Evolutionary conservation across 2,329 filamentous ascomycete species (phyloP), one percentile per base, ranked within the genome.

Genomic region (Colletotrichum melonis): DNA sequence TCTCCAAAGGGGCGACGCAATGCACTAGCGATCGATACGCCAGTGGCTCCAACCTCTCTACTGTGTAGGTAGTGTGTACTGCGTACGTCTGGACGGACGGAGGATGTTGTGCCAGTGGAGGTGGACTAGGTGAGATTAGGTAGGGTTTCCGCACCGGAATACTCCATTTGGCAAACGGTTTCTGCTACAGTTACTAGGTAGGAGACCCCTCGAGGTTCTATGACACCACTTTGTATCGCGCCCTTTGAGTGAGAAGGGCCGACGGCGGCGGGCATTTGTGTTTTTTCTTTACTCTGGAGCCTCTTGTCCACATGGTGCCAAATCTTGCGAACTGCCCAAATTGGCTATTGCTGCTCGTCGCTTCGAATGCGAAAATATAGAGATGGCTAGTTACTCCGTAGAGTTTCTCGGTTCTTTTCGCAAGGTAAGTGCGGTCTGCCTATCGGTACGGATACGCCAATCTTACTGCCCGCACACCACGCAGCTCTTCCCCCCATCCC

Each of bases 111-210:
- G 16, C 38, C 38, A 42, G 38, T 42, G 38, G 38, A 42, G 14
- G 38, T 22, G 30, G 32, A 56, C 49, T 38, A 56, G 30, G 22
- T 24, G 16, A n/a, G 12, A 38, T 56, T 65, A 19, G 42, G 62
- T 22, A 64, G 62, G 49, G 30, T 16, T 55, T 35, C 28, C 28
- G 62, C 19, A 26, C 22, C 60, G 60, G 49, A 32, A 55, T 64
- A 42, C 62, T 64, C 62, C 22, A 35, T 56, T 64, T 28, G 62
- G 49, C 60, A 63, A 63, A 52, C 26, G 42, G 42, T 32, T 52
- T 38, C 14, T 46, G 22, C 22, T 26, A 46, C 26, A 14, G 38
- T 19, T 42, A 42, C 38, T 42, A 19, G 38, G 38, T 49, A 22
- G 60, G 26, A 32, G 49, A 35, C 42, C 16, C 16, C 11, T 14